These are phyloP conservation scores for Wickerhamiella qilinensis DNA, from an alignment of 805 yeast species.

Conservation along the genomic window DNA sequence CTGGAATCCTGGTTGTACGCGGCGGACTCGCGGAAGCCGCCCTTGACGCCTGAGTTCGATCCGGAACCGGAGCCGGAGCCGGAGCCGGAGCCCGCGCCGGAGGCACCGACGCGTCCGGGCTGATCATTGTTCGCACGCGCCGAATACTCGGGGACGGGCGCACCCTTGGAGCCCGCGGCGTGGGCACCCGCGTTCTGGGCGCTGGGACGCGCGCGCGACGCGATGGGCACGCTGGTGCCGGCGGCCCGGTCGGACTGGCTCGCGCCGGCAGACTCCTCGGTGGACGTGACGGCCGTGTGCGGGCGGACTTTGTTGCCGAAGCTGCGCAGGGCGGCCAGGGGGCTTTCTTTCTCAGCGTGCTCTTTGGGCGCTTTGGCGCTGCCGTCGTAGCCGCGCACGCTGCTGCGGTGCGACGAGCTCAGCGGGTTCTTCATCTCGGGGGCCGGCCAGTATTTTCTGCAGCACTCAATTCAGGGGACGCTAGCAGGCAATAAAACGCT, in stretches of 20 bases:
- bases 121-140: neutral
- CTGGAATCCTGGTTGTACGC: neutral
- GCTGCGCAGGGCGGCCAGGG: slow-evolving; percentile 10
- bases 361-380: neutral
- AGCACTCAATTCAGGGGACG: no score
- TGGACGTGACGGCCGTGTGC: slow-evolving; percentile 18
- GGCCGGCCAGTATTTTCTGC: no score
- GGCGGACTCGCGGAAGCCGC: neutral
- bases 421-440: neutral
- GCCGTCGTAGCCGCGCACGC: no score
- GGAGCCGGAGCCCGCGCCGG: neutral
- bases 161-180: neutral
- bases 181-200: slow-evolving; percentile 16
- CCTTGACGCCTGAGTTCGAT: no score
- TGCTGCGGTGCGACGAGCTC: neutral
- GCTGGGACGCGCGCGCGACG: slow-evolving; percentile 13
- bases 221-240: slow-evolving; percentile 19
- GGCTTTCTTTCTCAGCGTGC: slow-evolving; percentile 4
- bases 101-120: neutral
- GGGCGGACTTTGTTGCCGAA: slow-evolving; percentile 14
- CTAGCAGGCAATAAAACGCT: no score
- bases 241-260: slow-evolving; percentile 13
- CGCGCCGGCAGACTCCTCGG: slow-evolving; percentile 17
- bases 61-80: neutral
- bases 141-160: neutral